Evolutionary conservation across 306 rosid species (phyloP).

Genomic region (Cyclanthera cordifolia): DNA sequence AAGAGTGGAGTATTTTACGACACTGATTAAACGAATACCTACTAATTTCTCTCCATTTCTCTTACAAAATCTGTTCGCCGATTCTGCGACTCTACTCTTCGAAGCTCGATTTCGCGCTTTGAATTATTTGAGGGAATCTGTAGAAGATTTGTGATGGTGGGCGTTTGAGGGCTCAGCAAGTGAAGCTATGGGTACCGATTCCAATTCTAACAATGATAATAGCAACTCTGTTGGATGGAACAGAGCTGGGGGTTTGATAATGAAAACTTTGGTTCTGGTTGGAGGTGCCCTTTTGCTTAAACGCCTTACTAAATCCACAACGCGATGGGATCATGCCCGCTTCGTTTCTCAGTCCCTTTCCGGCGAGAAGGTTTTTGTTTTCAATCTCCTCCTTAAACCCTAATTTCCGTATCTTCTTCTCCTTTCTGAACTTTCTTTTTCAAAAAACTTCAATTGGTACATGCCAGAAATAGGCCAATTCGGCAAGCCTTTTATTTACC

Average conservation of each 20-base stretch:
- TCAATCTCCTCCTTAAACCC: neutral
- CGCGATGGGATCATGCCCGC: constrained; percentile 97
- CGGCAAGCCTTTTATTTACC: no score
- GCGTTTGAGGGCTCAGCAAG: constrained; percentile 3
- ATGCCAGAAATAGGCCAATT: no score
- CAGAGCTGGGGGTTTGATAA: constrained; percentile 54
- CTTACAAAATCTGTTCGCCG: neutral
- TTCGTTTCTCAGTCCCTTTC: constrained; percentile 63
- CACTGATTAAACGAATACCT: neutral
- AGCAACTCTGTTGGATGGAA: constrained; percentile 42
- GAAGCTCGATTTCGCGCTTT: neutral
- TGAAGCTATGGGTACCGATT: constrained; percentile 22
- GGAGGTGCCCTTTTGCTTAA: constrained; percentile 87
- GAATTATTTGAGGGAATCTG: neutral
- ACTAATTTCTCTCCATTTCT: neutral
- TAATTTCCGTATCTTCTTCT: neutral
- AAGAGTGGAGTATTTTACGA: neutral
- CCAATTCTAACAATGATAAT: constrained; percentile 6
- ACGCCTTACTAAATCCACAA: constrained; percentile 87
- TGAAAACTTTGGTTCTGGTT: constrained; percentile 52
- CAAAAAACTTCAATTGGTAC: no score
- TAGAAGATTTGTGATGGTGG: neutral
- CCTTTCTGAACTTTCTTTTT: no score
- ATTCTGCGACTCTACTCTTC: neutral
- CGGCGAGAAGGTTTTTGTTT: constrained; percentile 55